Base-by-base conservation (phyloP, 305 asterid species). In the Solanum chacoense region DNA sequence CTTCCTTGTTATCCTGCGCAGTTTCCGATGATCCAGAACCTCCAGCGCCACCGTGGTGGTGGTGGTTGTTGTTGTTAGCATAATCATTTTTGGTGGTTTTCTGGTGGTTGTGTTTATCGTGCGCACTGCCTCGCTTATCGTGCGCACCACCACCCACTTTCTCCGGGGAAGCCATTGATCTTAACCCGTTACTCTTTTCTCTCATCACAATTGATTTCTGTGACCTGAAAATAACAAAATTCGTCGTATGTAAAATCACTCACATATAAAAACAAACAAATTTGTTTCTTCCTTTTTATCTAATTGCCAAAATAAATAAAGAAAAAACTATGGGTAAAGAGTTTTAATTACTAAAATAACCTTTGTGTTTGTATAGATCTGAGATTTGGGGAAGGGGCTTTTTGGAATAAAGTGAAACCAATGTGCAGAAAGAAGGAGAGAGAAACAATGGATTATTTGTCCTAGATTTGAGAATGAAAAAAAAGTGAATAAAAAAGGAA, bases 11-110 rank as follows among this genome's bases (percentile, higher is more conserved):
- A 20, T 96, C 94, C 2, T 92, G 93, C 79, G 92, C 92, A 3
- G 93, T 92, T 90, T 92, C 98, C 84, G 98, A 94, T 22, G 98
- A 96, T 81, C 96, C 96, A 63, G 98, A 96, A 87, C 96, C 98
- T 75, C 96, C 95, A 18, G 92, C 94, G 31, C 85, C 91, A 86
- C 35, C 35, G 77, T 31, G 45, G 83, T 90, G 93, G 89, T 90
- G 91, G 67, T 31, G 32, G 78, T 89, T 92, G 89, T 90, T 90
- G 69, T 93, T 87, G 89, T 87, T 75, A 86, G 88, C 71, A 87
- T 86, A 75, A 85, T 40, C 88, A 76, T 26, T 89, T 32, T 6
- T 91, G 90, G 87, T 91, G 90, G 88, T 91, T 89, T 76, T 90
- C 40, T 74, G 87, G 67, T 85, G 84, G 26, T 74, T 86, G 88